phyloP scores from a whole-genome alignment of 108 stramenopile species.

The Conticribra guillardii region DNA sequence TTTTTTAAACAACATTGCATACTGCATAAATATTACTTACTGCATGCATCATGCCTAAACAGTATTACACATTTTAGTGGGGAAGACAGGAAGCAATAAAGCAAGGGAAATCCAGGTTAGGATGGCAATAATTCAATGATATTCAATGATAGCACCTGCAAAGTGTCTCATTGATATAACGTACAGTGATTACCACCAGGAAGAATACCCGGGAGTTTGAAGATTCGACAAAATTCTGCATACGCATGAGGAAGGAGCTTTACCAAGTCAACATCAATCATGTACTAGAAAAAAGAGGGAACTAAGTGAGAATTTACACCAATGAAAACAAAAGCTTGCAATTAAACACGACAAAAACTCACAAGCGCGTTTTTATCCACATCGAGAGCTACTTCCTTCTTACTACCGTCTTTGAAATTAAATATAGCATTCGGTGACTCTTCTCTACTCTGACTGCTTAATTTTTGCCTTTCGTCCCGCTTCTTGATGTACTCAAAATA shows the following conservation, averaged over 20 bases:
- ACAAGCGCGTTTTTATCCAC: constrained; percentile 51
- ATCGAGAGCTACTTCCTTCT: constrained; percentile 30
- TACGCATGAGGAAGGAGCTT: constrained; percentile 53
- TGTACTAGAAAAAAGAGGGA: neutral
- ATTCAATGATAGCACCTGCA: too few relatives aligned
- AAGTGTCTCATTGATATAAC: too few relatives aligned
- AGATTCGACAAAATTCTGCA: constrained; percentile 56
- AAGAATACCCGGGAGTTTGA: constrained; percentile 62
- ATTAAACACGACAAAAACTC: too few relatives aligned
- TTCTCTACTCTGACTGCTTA: too few relatives aligned
- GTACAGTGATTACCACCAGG: constrained; percentile 82
- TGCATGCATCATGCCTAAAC: constrained; percentile 72
- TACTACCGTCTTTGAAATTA: neutral
- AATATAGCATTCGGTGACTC: too few relatives aligned
- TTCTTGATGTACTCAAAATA: constrained; percentile 57
- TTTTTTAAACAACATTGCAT: constrained; percentile 41
- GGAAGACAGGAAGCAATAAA: too few relatives aligned
- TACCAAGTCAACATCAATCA: constrained; percentile 75
- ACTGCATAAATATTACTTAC: too few relatives aligned
- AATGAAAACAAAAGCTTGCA: too few relatives aligned
- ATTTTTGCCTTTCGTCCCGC: constrained; percentile 10
- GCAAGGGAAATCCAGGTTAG: too few relatives aligned
- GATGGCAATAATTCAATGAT: too few relatives aligned
- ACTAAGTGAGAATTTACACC: neutral
- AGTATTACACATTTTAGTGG: too few relatives aligned